Conservation (phyloP, 164 flowering plant species). For the Vitis cinerea region DNA sequence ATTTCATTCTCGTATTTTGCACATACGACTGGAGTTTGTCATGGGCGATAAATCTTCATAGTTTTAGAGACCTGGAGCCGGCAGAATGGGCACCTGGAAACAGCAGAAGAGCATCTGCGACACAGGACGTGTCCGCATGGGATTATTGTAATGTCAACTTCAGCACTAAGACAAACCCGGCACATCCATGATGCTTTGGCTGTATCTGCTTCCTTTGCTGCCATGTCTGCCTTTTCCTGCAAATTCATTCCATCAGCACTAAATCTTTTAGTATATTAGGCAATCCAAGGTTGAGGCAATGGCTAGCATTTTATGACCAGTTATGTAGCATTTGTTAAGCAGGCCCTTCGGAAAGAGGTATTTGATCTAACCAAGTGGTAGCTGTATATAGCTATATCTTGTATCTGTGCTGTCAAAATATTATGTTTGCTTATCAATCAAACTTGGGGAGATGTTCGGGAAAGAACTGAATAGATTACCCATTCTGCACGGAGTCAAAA, state of each 20-base stretch:
- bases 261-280: neutral
- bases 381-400: too few species aligned
- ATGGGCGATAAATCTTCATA: conserved; percentile 77
- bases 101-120: conserved; percentile 81
- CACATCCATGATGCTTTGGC: conserved; percentile 95
- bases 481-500: too few species aligned
- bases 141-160: conserved; percentile 65
- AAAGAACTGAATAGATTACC: too few species aligned
- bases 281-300: too few species aligned
- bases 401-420: too few species aligned
- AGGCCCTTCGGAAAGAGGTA: too few species aligned
- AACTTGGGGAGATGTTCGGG: too few species aligned
- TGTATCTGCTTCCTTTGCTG: conserved; percentile 83
- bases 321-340: too few species aligned
- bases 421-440: too few species aligned
- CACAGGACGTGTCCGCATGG: conserved; percentile 97
- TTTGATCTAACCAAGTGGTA: too few species aligned
- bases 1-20: too few species aligned
- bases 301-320: too few species aligned
- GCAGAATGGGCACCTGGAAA: conserved; percentile 91
- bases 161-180: conserved; percentile 71
- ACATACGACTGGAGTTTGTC: conserved; percentile 6
- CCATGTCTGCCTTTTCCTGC: conserved; percentile 78
- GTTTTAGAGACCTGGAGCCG: conserved; percentile 72
- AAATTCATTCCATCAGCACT: conserved; percentile 6